A percentile compares a stretch with the other conserved stretches of the same genome.
Conservation (phyloP, 805 yeast species). For the Kuraishia cidri region DNA sequence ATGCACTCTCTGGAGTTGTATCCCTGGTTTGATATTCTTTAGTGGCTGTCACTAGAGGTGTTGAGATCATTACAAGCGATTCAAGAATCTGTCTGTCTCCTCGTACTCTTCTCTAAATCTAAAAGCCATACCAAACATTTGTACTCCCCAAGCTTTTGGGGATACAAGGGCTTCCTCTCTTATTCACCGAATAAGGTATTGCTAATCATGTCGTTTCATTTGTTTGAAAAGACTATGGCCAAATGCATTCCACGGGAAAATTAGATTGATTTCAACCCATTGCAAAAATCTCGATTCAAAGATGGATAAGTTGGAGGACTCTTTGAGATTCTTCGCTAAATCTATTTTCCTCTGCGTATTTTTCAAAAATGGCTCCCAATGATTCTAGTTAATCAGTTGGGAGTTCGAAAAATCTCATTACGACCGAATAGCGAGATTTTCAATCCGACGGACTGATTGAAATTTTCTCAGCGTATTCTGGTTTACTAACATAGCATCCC, state of each 20-base stretch:
- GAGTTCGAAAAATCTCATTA: not conserved
- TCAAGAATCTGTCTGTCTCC: slow-evolving; percentile 4
- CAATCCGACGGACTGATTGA: not conserved
- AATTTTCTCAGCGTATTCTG: not conserved
- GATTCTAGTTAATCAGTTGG: not conserved
- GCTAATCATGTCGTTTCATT: slow-evolving; percentile 7
- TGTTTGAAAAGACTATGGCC: slow-evolving; percentile 10
- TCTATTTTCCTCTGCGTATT: slow-evolving; percentile 2
- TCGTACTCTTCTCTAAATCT: slow-evolving; percentile 23
- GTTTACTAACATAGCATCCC: slow-evolving; percentile 16
- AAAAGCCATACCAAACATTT: slow-evolving; percentile 8
- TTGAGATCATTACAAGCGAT: slow-evolving; percentile 23
- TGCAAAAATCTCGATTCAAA: not conserved
- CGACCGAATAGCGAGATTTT: not conserved
- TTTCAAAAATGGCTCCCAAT: not conserved
- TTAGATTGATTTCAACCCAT: slow-evolving; percentile 4
- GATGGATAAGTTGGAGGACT: too few relatives aligned
- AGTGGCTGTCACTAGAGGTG: slow-evolving; percentile 5
- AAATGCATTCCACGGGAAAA: slow-evolving; percentile 26
- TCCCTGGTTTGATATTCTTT: not conserved
- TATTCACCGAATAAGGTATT: slow-evolving; percentile 15
- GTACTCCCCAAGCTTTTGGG: slow-evolving; percentile 15
- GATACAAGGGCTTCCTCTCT: slow-evolving; percentile 15
- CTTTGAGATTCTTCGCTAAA: not conserved
- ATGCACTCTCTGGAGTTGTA: not conserved